These are phyloP conservation scores for Linum usitatissimum DNA, from an alignment of 345 rosid genomes.

Conservation along the genomic window DNA sequence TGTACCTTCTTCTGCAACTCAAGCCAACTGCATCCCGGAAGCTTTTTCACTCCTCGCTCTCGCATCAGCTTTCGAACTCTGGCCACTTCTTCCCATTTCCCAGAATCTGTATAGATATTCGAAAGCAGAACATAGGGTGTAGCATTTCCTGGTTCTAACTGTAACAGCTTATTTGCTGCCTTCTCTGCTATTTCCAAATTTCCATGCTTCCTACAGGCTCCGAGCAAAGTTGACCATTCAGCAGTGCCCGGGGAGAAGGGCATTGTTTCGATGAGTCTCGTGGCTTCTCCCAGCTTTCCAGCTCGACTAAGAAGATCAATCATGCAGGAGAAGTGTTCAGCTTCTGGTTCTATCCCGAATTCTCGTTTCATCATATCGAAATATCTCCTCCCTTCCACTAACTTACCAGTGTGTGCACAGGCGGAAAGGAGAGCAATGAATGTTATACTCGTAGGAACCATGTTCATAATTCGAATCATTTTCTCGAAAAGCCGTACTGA, in stretches of 20 bases:
- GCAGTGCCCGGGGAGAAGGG: constrained; percentile 51
- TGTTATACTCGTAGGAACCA: constrained; percentile 60
- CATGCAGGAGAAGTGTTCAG: constrained; percentile 86
- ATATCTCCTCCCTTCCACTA: constrained; percentile 47
- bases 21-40: constrained; percentile 89
- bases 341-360: constrained; percentile 67
- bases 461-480: constrained; percentile 49
- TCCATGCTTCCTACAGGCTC: constrained; percentile 70
- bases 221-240: constrained; percentile 75
- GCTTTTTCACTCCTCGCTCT: constrained; percentile 63
- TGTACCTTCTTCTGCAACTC: constrained; percentile 53
- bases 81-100: constrained; percentile 66
- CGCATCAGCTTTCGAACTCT: constrained; percentile 64
- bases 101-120: constrained; percentile 54
- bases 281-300: constrained; percentile 69
- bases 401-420: constrained; percentile 74
- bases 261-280: constrained; percentile 60
- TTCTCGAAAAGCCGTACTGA: constrained; percentile 43
- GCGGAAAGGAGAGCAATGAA: constrained; percentile 78
- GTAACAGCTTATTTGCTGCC: constrained; percentile 54
- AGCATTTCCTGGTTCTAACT: constrained; percentile 61
- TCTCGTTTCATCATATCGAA: constrained; percentile 58
- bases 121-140: constrained; percentile 79
- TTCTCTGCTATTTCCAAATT: constrained; percentile 53
- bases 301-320: constrained; percentile 77